Evolutionary conservation across 495 filamentous ascomycete genomes (phyloP).

Genomic region (Wilcoxina mikolae): DNA sequence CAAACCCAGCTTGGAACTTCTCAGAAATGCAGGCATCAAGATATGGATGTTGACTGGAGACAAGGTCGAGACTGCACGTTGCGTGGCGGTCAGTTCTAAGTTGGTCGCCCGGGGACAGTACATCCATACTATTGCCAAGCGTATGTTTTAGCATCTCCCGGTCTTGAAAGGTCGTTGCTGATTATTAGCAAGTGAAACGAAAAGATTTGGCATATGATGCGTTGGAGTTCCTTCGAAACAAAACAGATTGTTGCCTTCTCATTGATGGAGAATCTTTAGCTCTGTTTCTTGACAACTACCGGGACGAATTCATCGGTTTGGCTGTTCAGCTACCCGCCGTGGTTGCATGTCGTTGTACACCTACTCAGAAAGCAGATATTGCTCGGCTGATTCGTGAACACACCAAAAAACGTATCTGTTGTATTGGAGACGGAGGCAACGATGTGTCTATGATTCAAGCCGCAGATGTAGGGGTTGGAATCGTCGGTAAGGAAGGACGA

Average conservation of each 20-base stretch:
- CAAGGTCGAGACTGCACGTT: constrained; percentile 95
- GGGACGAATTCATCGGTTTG: constrained; percentile 68
- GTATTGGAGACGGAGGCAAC: constrained; percentile 95
- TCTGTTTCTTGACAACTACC: constrained; percentile 67
- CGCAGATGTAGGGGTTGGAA: constrained; percentile 92
- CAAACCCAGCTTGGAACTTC: constrained; percentile 81
- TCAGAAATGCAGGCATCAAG: constrained; percentile 97
- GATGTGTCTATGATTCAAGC: constrained; percentile 99
- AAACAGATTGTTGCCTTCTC: constrained; percentile 68
- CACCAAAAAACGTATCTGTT: constrained; percentile 87
- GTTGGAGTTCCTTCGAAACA: constrained; percentile 74
- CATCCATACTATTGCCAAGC: constrained; percentile 83
- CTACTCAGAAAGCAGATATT: constrained; percentile 91
- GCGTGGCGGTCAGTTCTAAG: constrained; percentile 88
- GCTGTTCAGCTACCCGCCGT: constrained; percentile 83
- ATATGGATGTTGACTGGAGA: constrained; percentile 99
- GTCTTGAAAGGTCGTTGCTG: constrained; percentile 9
- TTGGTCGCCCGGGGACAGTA: constrained; percentile 89
- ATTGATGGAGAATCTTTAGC: constrained; percentile 87
- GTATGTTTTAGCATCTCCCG: constrained; percentile 23
- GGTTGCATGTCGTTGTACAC: constrained; percentile 91
- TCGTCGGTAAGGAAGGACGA: constrained; percentile 92
- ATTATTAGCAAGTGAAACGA: constrained; percentile 36
- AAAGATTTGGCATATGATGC: constrained; percentile 70
- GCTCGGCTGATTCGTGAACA: constrained; percentile 78